Conservation (phyloP, 2,329 filamentous ascomycete genomes). For the Hysterium pulicare region DNA sequence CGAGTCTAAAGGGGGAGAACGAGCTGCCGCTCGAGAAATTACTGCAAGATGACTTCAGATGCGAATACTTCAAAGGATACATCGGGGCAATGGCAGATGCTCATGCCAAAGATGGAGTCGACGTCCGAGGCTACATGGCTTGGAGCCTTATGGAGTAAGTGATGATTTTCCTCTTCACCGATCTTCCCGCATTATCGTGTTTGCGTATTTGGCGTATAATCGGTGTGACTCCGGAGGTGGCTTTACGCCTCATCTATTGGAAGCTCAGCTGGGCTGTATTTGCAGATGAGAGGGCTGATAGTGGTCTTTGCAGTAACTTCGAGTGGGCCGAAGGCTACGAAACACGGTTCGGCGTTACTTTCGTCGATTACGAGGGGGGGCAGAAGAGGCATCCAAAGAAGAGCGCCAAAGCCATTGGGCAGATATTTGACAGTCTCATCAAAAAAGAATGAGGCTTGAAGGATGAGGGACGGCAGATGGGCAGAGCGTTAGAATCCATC, state of each 20-base stretch:
- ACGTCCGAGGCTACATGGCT: conserved; percentile 76
- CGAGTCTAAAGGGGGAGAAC: conserved; percentile 78
- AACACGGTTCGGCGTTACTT: conserved; percentile 80
- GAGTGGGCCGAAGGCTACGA: conserved; percentile 91
- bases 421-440: conserved; percentile 69
- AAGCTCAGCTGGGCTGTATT: too few relatives aligned
- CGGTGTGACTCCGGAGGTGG: too few relatives aligned
- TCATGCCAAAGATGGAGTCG: conserved; percentile 67
- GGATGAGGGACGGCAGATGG: conserved; percentile 14
- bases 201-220: too few relatives aligned
- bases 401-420: conserved; percentile 69
- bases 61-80: conserved; percentile 75
- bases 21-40: conserved; percentile 68
- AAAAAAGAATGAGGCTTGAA: conserved; percentile 51
- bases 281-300: too few relatives aligned
- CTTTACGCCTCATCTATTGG: too few relatives aligned
- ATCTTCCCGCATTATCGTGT: too few relatives aligned
- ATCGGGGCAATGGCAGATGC: conserved; percentile 74
- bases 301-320: conserved; percentile 66
- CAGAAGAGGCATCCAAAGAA: conserved; percentile 83
- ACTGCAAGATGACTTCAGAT: conserved; percentile 77
- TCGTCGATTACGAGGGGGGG: conserved; percentile 74
- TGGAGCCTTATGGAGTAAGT: conserved; percentile 81
- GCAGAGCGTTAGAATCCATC: conserved; percentile 7
- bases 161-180: conserved; percentile 11